Conservation (phyloP, 2,329 filamentous ascomycete genomes). For the Chaetomium olivaceum region DNA sequence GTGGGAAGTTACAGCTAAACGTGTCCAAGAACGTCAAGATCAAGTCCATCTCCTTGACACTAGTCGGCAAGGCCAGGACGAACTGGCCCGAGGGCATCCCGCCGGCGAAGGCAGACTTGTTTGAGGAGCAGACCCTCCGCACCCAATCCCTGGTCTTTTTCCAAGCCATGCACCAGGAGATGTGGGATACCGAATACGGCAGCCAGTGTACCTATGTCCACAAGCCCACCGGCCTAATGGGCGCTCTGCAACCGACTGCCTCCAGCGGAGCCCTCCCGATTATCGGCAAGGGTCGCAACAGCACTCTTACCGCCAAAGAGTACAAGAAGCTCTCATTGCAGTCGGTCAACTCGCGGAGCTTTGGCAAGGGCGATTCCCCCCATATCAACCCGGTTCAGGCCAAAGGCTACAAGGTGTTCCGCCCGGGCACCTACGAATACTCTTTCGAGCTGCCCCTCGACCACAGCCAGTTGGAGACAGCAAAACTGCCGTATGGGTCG, state of each 20-base stretch:
- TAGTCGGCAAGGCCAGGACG: slow-evolving; percentile 81
- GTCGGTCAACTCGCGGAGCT: slow-evolving; percentile 80
- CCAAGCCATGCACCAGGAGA: slow-evolving; percentile 66
- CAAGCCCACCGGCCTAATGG: slow-evolving; percentile 41
- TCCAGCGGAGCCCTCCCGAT: slow-evolving; percentile 40
- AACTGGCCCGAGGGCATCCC: slow-evolving; percentile 98
- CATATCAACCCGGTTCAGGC: slow-evolving; percentile 59
- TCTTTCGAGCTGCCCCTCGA: slow-evolving; percentile 87
- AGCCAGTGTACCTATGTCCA: slow-evolving; percentile 60
- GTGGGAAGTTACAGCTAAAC: slow-evolving; percentile 78
- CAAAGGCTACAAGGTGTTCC: slow-evolving; percentile 84
- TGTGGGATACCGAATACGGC: slow-evolving; percentile 62
- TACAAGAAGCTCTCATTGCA: slow-evolving; percentile 73
- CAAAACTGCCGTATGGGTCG: slow-evolving; percentile 80
- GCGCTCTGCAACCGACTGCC: slow-evolving; percentile 36
- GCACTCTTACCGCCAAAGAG: slow-evolving; percentile 49
- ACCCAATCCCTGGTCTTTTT: slow-evolving; percentile 92
- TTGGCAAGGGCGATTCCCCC: slow-evolving; percentile 73
- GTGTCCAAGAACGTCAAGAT: slow-evolving; percentile 90
- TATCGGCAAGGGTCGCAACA: slow-evolving; percentile 34
- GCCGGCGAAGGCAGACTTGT: slow-evolving; percentile 78
- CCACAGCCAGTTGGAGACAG: slow-evolving; percentile 84
- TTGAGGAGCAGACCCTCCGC: slow-evolving; percentile 81
- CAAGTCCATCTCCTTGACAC: slow-evolving; percentile 84
- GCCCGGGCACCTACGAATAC: slow-evolving; percentile 67